Conservation (phyloP, 345 rosid species). For the Punica granatum region DNA sequence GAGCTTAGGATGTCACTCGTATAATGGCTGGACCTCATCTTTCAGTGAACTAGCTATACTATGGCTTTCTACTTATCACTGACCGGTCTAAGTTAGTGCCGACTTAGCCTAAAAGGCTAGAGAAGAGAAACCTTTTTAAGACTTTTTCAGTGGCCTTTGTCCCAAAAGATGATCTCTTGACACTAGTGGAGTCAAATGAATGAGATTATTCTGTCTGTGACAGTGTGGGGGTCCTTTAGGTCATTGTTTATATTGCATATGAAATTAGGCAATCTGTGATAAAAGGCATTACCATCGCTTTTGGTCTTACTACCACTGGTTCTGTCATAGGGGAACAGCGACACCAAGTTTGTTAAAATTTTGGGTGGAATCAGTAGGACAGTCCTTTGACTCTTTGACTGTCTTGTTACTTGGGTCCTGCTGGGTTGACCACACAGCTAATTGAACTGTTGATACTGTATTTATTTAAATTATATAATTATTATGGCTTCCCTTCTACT, state of each 20-base stretch:
- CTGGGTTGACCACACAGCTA: background rate
- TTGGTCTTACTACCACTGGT: background rate
- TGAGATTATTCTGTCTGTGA: background rate
- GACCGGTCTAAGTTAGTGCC: background rate
- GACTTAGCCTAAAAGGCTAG: background rate
- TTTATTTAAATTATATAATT: too few species aligned
- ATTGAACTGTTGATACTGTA: too few species aligned
- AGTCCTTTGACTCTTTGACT: background rate
- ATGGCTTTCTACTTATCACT: background rate
- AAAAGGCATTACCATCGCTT: background rate
- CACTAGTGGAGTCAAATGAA: background rate
- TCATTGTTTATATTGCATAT: background rate
- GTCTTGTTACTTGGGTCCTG: background rate
- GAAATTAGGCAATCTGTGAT: background rate
- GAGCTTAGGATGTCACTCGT: background rate
- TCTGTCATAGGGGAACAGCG: background rate
- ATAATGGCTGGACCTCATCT: background rate
- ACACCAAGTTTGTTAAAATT: background rate
- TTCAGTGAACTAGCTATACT: background rate
- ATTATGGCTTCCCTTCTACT: background rate
- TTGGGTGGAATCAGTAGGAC: background rate
- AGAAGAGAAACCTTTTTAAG: too few species aligned
- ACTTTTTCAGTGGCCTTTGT: background rate
- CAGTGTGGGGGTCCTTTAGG: background rate
- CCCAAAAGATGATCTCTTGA: background rate